These are phyloP conservation scores for Vickermania spadyakhi DNA, from an alignment of 208 protist species.

Conservation along the genomic window DNA sequence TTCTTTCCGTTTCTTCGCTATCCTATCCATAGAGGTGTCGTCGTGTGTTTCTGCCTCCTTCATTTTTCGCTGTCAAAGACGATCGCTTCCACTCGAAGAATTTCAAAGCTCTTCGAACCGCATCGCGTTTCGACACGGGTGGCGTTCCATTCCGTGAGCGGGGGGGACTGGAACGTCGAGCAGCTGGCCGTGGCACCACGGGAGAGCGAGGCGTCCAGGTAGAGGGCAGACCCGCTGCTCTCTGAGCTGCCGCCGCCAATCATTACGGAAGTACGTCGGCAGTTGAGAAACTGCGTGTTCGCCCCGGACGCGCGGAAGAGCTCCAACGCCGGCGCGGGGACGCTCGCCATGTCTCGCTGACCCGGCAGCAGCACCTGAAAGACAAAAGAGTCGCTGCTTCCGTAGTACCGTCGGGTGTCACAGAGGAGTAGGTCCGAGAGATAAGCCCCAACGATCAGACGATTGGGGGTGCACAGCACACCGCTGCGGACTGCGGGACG, in stretches of 20 bases:
- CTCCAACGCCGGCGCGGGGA: constrained; percentile 19
- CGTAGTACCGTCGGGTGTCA: constrained; percentile 57
- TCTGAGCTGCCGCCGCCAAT: constrained; percentile 41
- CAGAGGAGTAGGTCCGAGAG: constrained; percentile 34
- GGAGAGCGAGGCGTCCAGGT: constrained; percentile 30
- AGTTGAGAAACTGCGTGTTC: constrained; percentile 67
- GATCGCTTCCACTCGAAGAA: not conserved
- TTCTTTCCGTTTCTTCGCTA: too few relatives aligned
- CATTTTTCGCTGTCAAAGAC: not conserved
- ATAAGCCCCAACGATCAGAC: constrained; percentile 49
- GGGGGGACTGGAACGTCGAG: constrained; percentile 51
- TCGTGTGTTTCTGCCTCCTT: too few relatives aligned
- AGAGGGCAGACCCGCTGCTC: constrained; percentile 38
- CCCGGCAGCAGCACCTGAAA: constrained; percentile 54
- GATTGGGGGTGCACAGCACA: constrained; percentile 3
- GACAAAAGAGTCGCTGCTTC: constrained; percentile 55
- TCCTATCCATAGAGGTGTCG: too few relatives aligned
- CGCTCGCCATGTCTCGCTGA: not conserved
- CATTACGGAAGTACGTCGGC: constrained; percentile 34
- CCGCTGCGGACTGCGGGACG: not conserved
- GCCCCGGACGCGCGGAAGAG: constrained; percentile 28
- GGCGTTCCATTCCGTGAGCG: constrained; percentile 56
- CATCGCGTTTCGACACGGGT: not conserved
- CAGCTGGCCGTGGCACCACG: constrained; percentile 53
- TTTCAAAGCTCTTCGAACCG: not conserved